These are phyloP conservation scores for Podaxis sp. DNA, from an alignment of 768 basidiomycete genomes.

Conservation along the genomic window DNA sequence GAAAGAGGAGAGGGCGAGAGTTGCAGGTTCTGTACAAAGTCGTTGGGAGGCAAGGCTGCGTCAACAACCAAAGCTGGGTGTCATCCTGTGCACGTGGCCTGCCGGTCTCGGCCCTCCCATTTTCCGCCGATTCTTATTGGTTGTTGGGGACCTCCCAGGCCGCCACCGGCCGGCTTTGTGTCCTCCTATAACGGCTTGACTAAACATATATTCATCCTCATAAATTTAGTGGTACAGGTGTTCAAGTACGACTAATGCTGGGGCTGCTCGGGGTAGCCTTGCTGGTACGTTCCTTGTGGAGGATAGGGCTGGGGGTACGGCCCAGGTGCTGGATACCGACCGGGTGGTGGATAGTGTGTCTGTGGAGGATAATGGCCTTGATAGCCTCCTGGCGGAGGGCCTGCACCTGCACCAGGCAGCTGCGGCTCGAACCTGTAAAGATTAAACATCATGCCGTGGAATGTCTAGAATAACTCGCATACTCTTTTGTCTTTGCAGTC, in stretches of 20 bases:
- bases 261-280: slow-evolving; percentile 1
- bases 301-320: slow-evolving; percentile 3
- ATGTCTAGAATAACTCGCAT: slow-evolving; percentile 33
- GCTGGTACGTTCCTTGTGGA: not conserved
- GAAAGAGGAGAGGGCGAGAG: slow-evolving; percentile 21
- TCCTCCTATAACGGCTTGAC: not conserved
- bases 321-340: not conserved
- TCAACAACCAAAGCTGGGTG: slow-evolving; percentile 27
- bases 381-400: slow-evolving; percentile 1
- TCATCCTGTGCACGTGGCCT: slow-evolving; percentile 27
- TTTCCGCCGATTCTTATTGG: slow-evolving; percentile 8
- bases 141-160: not conserved
- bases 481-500: slow-evolving; percentile 38
- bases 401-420: not conserved
- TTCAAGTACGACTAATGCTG: not conserved
- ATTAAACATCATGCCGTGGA: not conserved
- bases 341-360: slow-evolving; percentile 1
- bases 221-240: not conserved
- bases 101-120: not conserved
- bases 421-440: slow-evolving; percentile 22
- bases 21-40: slow-evolving; percentile 28
- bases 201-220: not conserved
- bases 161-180: not conserved
- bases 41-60: slow-evolving; percentile 28
- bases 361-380: slow-evolving; percentile 12